Conservation (phyloP, 441 rosid genomes). For the Manihot esculenta region DNA sequence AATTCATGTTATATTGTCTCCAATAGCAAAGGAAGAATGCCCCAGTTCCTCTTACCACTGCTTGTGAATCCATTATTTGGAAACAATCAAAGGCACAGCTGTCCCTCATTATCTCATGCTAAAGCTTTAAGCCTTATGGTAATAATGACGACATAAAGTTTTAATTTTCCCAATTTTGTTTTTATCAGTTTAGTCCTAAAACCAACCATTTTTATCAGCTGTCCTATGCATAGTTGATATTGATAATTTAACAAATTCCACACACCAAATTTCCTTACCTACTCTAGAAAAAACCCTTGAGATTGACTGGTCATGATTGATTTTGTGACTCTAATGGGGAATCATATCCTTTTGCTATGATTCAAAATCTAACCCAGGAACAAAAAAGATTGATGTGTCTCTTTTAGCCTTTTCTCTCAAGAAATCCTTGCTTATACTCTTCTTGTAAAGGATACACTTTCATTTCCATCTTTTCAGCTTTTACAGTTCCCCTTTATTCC, state of each 20-base stretch:
- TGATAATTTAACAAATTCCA: not conserved
- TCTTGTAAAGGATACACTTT: not conserved
- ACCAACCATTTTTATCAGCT: not conserved
- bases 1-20: not conserved
- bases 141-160: not conserved
- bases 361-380: not conserved
- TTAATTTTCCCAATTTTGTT: not conserved
- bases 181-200: not conserved
- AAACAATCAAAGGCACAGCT: not conserved
- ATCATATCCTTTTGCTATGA: not conserved
- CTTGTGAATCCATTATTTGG: not conserved
- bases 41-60: not conserved
- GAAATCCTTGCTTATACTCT: conserved; percentile 17
- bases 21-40: not conserved
- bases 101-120: not conserved
- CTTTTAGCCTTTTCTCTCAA: not conserved
- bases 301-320: conserved; percentile 1
- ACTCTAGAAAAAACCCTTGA: not conserved
- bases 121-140: not conserved
- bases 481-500: not conserved
- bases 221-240: not conserved
- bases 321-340: not conserved
- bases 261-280: not conserved
- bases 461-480: conserved; percentile 7
- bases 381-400: not conserved